These are phyloP conservation scores for Geotrichum histeridarum DNA, from an alignment of 1,139 yeast species.

Conservation along the genomic window DNA sequence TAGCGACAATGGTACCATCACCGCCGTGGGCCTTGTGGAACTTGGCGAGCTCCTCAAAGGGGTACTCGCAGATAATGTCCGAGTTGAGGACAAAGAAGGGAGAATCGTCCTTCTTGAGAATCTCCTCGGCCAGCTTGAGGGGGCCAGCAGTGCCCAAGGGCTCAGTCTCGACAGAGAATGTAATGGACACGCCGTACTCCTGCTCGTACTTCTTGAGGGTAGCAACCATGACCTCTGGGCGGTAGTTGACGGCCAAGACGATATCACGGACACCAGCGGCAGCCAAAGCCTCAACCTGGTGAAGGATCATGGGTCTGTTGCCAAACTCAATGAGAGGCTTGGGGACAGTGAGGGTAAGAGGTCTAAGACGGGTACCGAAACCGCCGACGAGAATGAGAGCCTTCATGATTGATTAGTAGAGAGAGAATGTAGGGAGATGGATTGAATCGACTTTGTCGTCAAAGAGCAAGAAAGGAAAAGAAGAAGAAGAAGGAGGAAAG, in stretches of 20 bases:
- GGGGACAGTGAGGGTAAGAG: conserved; percentile 92
- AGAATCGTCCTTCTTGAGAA: conserved; percentile 87
- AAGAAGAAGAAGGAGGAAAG: too few species aligned
- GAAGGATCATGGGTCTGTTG: conserved; percentile 84
- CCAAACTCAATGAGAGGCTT: conserved; percentile 98
- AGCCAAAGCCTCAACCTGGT: conserved; percentile 97
- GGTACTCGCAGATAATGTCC: conserved; percentile 97
- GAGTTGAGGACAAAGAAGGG: conserved; percentile 98
- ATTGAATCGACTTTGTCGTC: not conserved
- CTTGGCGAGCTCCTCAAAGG: conserved; percentile 83
- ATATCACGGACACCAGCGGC: conserved; percentile 98
- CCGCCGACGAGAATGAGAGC: conserved; percentile 99
- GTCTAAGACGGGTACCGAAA: conserved; percentile 99
- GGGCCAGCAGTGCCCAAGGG: conserved; percentile 99
- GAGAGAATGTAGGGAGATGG: not conserved
- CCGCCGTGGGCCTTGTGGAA: conserved; percentile 97
- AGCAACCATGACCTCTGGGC: conserved; percentile 98
- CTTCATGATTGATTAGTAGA: conserved; percentile 53
- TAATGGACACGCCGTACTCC: conserved; percentile 89
- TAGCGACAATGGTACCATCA: conserved; percentile 96
- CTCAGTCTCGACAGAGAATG: conserved; percentile 98
- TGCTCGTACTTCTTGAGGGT: conserved; percentile 90
- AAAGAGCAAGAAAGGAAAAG: not conserved
- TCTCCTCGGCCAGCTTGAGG: conserved; percentile 90
- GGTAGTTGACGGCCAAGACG: conserved; percentile 96